Evolutionary conservation across 2,329 filamentous ascomycete genomes (phyloP).

Genomic region (Ceratocystis huliohia): DNA sequence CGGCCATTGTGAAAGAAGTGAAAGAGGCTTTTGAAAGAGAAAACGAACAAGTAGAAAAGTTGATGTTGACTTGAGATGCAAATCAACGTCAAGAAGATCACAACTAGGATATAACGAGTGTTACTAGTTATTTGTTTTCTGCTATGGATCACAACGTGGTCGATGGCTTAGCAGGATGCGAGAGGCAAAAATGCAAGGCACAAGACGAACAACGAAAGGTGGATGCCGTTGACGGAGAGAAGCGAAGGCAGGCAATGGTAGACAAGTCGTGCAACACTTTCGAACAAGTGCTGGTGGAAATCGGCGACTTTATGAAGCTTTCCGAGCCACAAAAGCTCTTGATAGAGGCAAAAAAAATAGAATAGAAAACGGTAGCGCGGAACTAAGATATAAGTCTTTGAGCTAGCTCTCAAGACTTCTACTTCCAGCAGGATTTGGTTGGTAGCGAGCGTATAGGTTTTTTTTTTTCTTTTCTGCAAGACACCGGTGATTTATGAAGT

Average conservation of each 20-base stretch:
- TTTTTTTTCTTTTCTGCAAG: background rate
- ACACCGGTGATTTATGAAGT: background rate
- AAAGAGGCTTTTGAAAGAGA: conserved; percentile 10
- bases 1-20: conserved; percentile 53
- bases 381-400: conserved; percentile 8
- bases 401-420: conserved; percentile 2
- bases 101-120: conserved; percentile 9
- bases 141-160: background rate
- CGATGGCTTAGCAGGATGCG: background rate
- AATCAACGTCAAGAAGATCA: background rate
- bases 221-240: background rate
- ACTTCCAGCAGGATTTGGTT: conserved; percentile 7
- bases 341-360: background rate
- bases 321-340: background rate
- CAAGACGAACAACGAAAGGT: background rate
- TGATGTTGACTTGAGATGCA: conserved; percentile 1
- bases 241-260: background rate
- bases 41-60: conserved; percentile 2
- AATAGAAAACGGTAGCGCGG: background rate
- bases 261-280: background rate
- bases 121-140: background rate
- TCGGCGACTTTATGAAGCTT: conserved; percentile 8
- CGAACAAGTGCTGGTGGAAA: background rate
- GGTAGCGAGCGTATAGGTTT: conserved; percentile 4
- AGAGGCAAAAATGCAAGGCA: background rate